These are phyloP conservation scores for Jaapia argillacea DNA, from an alignment of 768 basidiomycete genomes.

Conservation along the genomic window DNA sequence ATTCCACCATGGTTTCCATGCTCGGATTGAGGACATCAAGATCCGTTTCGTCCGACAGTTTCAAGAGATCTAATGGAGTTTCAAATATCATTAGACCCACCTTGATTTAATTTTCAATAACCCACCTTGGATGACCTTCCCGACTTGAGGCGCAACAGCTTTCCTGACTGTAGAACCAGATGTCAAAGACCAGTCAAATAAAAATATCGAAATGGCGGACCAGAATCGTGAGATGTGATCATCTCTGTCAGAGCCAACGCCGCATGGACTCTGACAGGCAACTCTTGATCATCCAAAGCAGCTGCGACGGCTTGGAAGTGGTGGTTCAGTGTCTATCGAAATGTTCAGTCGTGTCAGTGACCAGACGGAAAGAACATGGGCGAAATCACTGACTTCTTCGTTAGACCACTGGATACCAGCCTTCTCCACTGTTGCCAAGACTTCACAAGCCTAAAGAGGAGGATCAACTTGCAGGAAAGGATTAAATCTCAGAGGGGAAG, in stretches of 20 bases:
- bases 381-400: slow-evolving; percentile 37
- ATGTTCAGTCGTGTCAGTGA: neutral
- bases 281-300: slow-evolving; percentile 67
- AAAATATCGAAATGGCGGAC: slow-evolving; percentile 28
- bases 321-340: slow-evolving; percentile 43
- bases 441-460: slow-evolving; percentile 72
- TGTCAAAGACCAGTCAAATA: neutral
- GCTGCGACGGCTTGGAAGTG: slow-evolving; percentile 57
- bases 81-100: slow-evolving; percentile 2
- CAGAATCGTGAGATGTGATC: slow-evolving; percentile 51
- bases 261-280: slow-evolving; percentile 81
- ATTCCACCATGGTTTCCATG: slow-evolving; percentile 82
- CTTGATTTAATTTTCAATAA: slow-evolving; percentile 1
- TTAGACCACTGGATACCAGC: slow-evolving; percentile 57
- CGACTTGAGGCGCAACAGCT: slow-evolving; percentile 67
- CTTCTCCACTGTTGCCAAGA: slow-evolving; percentile 67
- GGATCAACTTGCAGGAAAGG: neutral
- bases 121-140: slow-evolving; percentile 79
- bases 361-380: neutral
- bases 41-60: slow-evolving; percentile 86
- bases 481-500: neutral
- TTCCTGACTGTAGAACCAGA: slow-evolving; percentile 39
- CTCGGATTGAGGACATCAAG: slow-evolving; percentile 73
- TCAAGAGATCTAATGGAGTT: slow-evolving; percentile 73
- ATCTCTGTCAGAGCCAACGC: slow-evolving; percentile 74